phyloP scores from a whole-genome alignment of 768 basidiomycete species.

The Leccinum aurantiacum region DNA sequence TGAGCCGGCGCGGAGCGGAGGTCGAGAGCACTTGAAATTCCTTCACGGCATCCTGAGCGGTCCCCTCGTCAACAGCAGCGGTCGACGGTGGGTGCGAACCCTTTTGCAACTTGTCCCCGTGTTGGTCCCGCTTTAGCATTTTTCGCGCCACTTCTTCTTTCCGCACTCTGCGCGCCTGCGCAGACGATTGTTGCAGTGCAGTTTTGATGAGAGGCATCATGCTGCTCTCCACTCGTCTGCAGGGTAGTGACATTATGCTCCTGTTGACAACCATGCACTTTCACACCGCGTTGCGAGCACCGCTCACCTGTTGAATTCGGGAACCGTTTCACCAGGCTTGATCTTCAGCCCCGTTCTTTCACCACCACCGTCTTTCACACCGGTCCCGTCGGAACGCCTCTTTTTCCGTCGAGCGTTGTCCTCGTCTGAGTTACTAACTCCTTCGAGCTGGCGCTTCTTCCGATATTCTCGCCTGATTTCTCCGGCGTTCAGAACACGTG shows the following conservation, averaged over 20 bases:
- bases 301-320: slow-evolving; percentile 73
- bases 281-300: slow-evolving; percentile 12
- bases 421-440: slow-evolving; percentile 31
- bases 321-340: slow-evolving; percentile 66
- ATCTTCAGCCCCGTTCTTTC: slow-evolving; percentile 43
- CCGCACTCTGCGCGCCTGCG: slow-evolving; percentile 46
- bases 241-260: slow-evolving; percentile 3
- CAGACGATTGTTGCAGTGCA: slow-evolving; percentile 58
- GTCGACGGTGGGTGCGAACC: slow-evolving; percentile 14
- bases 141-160: slow-evolving; percentile 27
- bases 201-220: slow-evolving; percentile 64
- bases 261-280: slow-evolving; percentile 8
- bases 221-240: slow-evolving; percentile 70
- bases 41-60: slow-evolving; percentile 26
- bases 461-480: slow-evolving; percentile 57
- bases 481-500: slow-evolving; percentile 64
- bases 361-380: slow-evolving; percentile 13
- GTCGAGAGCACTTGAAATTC: slow-evolving; percentile 54
- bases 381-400: slow-evolving; percentile 24
- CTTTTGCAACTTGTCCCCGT: slow-evolving; percentile 10
- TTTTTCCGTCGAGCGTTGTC: slow-evolving; percentile 31
- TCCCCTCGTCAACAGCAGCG: slow-evolving; percentile 18
- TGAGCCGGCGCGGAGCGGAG: slow-evolving; percentile 62
- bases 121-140: slow-evolving; percentile 19
- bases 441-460: slow-evolving; percentile 41